These are phyloP conservation scores for Cinchona pubescens DNA, from an alignment of 257 asterid species.

Conservation along the genomic window DNA sequence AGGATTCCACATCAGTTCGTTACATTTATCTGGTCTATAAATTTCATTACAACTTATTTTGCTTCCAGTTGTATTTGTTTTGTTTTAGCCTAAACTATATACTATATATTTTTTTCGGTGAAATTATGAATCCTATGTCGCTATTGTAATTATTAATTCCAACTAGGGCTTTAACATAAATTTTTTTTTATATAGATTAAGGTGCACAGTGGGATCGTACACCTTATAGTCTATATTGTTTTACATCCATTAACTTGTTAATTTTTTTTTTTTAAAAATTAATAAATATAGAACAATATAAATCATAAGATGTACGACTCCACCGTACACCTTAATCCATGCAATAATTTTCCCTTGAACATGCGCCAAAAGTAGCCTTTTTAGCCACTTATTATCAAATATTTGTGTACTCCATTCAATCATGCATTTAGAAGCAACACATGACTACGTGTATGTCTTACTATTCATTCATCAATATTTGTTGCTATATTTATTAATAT, in stretches of 20 bases:
- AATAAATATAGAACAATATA: too few species aligned
- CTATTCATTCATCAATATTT: not conserved
- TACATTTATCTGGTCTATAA: not conserved
- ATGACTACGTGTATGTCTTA: too few species aligned
- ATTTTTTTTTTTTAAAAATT: too few species aligned
- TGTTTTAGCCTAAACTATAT: not conserved
- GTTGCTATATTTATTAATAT: too few species aligned
- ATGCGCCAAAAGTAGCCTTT: not conserved
- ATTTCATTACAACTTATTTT: not conserved
- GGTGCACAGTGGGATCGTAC: too few species aligned
- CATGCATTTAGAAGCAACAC: not conserved
- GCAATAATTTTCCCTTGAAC: too few species aligned
- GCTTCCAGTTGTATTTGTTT: not conserved
- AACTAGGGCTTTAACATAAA: not conserved
- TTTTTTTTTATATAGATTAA: too few species aligned
- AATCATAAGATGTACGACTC: too few species aligned
- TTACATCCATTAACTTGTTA: too few species aligned
- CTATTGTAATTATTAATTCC: not conserved
- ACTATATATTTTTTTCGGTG: not conserved
- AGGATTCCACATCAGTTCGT: slow-evolving; percentile 3
- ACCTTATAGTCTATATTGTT: too few species aligned
- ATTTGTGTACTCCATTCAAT: not conserved
- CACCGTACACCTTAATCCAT: too few species aligned
- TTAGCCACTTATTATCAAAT: not conserved
- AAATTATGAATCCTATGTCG: not conserved